phyloP scores from a whole-genome alignment of 2,329 filamentous ascomycete genomes.

The Colletotrichum sp. region DNA sequence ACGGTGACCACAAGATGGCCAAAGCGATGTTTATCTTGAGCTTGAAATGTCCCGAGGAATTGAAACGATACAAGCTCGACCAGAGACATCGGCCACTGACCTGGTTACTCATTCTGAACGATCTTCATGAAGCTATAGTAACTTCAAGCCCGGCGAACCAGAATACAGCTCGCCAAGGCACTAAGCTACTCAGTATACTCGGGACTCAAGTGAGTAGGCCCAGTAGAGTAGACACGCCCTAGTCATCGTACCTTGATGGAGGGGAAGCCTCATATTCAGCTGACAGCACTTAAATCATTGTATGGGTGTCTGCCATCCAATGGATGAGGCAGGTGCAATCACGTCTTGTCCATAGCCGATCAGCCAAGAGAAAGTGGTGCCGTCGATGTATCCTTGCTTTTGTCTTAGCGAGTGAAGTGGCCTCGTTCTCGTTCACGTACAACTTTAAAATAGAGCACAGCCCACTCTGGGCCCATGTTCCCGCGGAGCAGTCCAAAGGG shows the following conservation, averaged over 20 bases:
- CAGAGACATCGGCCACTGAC: background rate
- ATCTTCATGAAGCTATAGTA: background rate
- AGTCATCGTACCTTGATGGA: background rate
- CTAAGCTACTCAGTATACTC: background rate
- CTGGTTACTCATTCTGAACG: rapidly evolving
- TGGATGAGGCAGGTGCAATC: background rate
- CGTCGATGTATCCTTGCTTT: background rate
- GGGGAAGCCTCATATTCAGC: background rate
- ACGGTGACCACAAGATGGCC: background rate
- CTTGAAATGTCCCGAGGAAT: background rate
- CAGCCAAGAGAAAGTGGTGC: background rate
- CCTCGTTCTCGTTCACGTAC: background rate
- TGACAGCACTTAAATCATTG: background rate
- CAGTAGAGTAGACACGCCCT: background rate
- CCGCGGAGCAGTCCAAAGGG: background rate
- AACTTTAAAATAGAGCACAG: background rate
- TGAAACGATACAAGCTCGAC: background rate
- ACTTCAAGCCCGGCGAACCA: background rate
- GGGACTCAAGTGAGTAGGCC: background rate
- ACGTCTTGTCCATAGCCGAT: background rate
- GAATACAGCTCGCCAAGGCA: background rate
- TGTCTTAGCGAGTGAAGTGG: background rate
- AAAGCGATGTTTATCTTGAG: background rate
- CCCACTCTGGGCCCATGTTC: background rate
- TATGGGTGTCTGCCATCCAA: background rate